These are phyloP conservation scores for Allium sativum DNA, from an alignment of 106 monocot species.

Conservation along the genomic window DNA sequence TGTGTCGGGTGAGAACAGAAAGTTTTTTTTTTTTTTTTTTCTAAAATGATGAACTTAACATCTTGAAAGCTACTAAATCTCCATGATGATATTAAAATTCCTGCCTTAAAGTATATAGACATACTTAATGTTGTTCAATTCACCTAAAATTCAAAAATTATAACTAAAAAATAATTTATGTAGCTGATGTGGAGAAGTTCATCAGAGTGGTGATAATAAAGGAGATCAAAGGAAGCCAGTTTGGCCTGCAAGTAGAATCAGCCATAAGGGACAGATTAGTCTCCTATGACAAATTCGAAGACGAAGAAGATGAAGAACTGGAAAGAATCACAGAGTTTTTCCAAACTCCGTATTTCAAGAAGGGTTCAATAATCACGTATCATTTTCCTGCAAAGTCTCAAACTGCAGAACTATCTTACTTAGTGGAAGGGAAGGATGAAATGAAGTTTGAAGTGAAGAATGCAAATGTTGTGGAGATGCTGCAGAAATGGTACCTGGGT, in stretches of 20 bases:
- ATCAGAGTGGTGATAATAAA: slow-evolving; percentile 78
- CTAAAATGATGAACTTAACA: not conserved
- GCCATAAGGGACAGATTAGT: slow-evolving; percentile 61
- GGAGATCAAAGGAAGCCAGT: slow-evolving; percentile 92
- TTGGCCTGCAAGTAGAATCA: slow-evolving; percentile 71
- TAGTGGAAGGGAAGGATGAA: slow-evolving; percentile 49
- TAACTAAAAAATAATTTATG: not conserved
- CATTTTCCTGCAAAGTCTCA: slow-evolving; percentile 28
- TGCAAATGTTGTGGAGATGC: slow-evolving; percentile 60
- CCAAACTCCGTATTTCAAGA: slow-evolving; percentile 75
- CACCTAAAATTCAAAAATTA: not conserved
- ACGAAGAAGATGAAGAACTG: slow-evolving; percentile 69
- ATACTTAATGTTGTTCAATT: not conserved
- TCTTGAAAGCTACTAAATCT: not conserved
- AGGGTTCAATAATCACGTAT: slow-evolving; percentile 56
- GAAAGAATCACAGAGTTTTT: slow-evolving; percentile 72
- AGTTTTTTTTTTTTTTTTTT: not conserved
- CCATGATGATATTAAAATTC: not conserved
- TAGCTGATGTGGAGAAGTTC: slow-evolving; percentile 61
- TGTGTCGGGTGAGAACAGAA: slow-evolving; percentile 32
- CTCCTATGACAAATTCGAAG: slow-evolving; percentile 66
- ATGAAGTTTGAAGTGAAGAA: slow-evolving; percentile 60
- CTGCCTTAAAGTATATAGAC: not conserved
- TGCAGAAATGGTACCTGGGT: slow-evolving; percentile 85
- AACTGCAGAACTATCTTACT: slow-evolving; percentile 58